A percentile compares a stretch with the other conserved stretches of the same genome.
Evolutionary conservation across 2,329 filamentous ascomycete species (phyloP).

Genomic region (Colletotrichum aenigma): DNA sequence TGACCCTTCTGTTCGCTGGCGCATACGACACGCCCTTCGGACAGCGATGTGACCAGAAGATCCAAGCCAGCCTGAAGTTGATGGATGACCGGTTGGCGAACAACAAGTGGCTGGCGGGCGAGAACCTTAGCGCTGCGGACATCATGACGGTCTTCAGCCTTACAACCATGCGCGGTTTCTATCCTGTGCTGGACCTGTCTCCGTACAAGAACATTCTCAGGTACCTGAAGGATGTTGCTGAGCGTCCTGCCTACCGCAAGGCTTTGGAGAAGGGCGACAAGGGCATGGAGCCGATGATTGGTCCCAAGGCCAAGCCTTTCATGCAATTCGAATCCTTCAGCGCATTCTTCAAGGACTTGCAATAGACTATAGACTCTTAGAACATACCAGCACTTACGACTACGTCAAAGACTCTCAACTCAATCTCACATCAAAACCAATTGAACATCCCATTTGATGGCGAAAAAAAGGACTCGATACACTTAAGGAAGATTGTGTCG

Average conservation of each 20-base stretch:
- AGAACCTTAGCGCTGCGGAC: conserved; percentile 68
- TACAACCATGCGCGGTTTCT: conserved; percentile 64
- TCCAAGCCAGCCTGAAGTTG: conserved; percentile 25
- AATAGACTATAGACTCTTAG: background rate
- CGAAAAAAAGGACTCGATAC: background rate
- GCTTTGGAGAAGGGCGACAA: conserved; percentile 56
- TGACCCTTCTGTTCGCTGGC: conserved; percentile 29
- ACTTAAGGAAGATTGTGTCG: background rate
- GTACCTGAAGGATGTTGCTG: conserved; percentile 48
- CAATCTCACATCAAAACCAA: background rate
- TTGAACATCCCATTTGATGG: background rate
- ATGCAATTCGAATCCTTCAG: conserved; percentile 1
- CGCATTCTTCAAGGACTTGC: background rate
- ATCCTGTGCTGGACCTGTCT: conserved; percentile 40
- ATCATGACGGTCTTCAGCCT: conserved; percentile 66
- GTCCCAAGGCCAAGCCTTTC: conserved; percentile 2
- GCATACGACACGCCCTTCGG: conserved; percentile 27
- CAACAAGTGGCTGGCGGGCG: conserved; percentile 62
- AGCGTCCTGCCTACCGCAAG: conserved; percentile 48
- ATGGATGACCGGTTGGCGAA: conserved; percentile 53
- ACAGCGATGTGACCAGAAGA: background rate
- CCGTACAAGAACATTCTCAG: conserved; percentile 46
- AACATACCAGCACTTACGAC: background rate
- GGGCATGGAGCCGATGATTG: conserved; percentile 35
- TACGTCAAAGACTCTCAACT: background rate